Evolutionary conservation across 495 filamentous ascomycete species (phyloP), one percentile per base, ranked within the genome.

Genomic region (Aspergillus homomorphus): DNA sequence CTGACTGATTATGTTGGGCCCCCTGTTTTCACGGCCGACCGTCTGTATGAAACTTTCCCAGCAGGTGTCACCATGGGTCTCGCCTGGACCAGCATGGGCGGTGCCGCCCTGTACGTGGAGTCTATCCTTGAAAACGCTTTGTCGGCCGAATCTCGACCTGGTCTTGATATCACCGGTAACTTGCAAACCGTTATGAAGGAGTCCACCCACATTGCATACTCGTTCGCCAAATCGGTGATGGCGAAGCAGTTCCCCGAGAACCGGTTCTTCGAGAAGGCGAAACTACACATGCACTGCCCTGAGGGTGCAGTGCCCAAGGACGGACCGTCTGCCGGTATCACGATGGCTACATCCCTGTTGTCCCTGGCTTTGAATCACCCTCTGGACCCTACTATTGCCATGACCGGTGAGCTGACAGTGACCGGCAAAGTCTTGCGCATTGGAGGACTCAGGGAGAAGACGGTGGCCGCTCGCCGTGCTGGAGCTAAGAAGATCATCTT

Each of bases 21-120:
- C 1, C 91, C 94, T 2, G 80, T 97, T 38, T 99, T 96, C 75
- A 99, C 91, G 19, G 88, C 93, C 12, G 95, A 99, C 73, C 86
- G 95, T 50, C 82, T 99, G 55, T 99, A 97, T 75, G 95, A 98
- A 66, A 84, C 84, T 42, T 96, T 92, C 56, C 95, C 95, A 8
- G 85, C 94, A n/a, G 95, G 95, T 70, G 95, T 99, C 38, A 91
- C 91, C 41, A 99, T 99, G 95, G 95, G 95, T 61, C 85, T 99
- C 55, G 95, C 95, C 50, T 97, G 92, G 93, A 98, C 95, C n/a
- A 88, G 87, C 67, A 89, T 99, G 85, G 95, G 95, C 65, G 95
- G 95, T 64, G 89, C 94, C 4, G 95, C 93, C 19, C 82, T 99
- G 59, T 99, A 99, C 71, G 89, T 98, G 58, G 95, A 99, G 75